These are phyloP conservation scores for Chenopodium formosanum DNA, from an alignment of 148 eudicot genomes.

Conservation along the genomic window DNA sequence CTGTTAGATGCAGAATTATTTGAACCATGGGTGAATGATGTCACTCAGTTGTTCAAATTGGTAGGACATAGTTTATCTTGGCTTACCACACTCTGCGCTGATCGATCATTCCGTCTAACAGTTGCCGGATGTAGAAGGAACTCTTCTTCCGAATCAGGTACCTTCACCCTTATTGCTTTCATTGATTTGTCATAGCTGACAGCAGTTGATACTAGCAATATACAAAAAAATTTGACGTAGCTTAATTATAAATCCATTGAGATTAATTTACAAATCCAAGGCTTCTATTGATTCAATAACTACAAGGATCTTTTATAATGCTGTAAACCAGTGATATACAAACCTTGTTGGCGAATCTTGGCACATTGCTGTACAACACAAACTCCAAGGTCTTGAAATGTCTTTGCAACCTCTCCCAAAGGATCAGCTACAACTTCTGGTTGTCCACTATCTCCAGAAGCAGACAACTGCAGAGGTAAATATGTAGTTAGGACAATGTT, in stretches of 20 bases:
- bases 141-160: conserved; percentile 90
- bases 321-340: neutral
- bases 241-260: neutral
- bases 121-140: conserved; percentile 95
- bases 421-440: conserved; percentile 98
- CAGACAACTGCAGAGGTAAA: conserved; percentile 62
- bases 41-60: neutral
- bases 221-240: neutral
- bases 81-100: conserved; percentile 99
- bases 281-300: neutral
- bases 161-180: conserved; percentile 93
- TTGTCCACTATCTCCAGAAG: conserved; percentile 94
- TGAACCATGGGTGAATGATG: neutral
- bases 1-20: neutral
- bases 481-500: neutral
- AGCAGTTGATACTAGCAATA: conserved; percentile 76
- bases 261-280: neutral
- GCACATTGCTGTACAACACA: conserved; percentile 99
- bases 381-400: conserved; percentile 90
- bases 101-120: conserved; percentile 92
- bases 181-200: conserved; percentile 75
- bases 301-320: neutral
- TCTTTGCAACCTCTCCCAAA: conserved; percentile 78
- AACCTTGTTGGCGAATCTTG: conserved; percentile 98
- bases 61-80: neutral